Evolutionary conservation across 1,284 basidiomycete species (phyloP).

Genomic region (Rhodotorula sp.): DNA sequence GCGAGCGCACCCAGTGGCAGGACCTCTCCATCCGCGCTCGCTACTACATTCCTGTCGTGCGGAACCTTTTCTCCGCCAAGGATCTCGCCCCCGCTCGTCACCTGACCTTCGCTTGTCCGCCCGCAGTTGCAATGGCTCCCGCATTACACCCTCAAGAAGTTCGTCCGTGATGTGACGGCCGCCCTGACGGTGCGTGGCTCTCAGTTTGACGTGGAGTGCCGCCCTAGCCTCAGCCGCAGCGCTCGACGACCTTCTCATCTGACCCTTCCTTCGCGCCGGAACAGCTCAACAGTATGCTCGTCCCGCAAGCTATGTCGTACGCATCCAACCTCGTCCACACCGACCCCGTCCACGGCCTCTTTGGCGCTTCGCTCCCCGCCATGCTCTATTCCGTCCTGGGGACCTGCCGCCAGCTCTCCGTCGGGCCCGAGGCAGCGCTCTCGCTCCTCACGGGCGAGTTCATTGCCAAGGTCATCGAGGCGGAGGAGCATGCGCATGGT

Average conservation of each 20-base stretch:
- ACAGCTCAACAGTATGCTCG: constrained; percentile 75
- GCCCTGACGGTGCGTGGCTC: constrained; percentile 64
- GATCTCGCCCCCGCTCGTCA: background rate
- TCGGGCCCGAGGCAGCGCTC: constrained; percentile 87
- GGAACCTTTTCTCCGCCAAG: background rate
- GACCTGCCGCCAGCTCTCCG: constrained; percentile 63
- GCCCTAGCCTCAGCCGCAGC: background rate
- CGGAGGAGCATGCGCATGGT: constrained; percentile 60
- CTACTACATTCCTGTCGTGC: constrained; percentile 46
- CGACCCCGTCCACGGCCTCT: constrained; percentile 64
- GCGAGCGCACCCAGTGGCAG: constrained; percentile 21
- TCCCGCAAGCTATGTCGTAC: constrained; percentile 88
- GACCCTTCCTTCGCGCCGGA: background rate
- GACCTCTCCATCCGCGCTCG: constrained; percentile 13
- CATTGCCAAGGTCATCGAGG: constrained; percentile 67
- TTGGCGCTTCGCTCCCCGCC: constrained; percentile 54
- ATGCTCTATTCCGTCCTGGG: constrained; percentile 71
- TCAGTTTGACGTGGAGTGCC: no score
- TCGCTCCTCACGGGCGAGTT: constrained; percentile 86
- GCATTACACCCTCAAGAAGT: constrained; percentile 72
- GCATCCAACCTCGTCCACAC: constrained; percentile 72
- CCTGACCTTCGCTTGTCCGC: background rate
- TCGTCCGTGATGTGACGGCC: constrained; percentile 77
- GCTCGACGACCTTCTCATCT: background rate
- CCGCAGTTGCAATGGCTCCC: constrained; percentile 67